phyloP scores from a whole-genome alignment of 2,329 filamentous ascomycete genomes.

The Teratosphaeria gauchensis region DNA sequence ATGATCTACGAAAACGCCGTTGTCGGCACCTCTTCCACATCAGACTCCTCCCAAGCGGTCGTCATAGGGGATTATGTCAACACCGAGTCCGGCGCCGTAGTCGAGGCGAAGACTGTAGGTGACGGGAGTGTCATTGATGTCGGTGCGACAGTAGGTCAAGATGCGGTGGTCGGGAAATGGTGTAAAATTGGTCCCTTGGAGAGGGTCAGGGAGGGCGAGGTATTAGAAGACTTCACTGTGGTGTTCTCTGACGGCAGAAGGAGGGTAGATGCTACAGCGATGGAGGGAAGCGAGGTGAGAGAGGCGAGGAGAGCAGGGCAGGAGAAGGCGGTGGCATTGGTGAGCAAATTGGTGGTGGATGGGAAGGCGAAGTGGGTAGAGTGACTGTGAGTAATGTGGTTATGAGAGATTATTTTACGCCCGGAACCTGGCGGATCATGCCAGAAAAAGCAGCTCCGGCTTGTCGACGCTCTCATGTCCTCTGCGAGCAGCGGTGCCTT shows the following conservation, averaged over 20 bases:
- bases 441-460: too few species aligned
- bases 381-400: not conserved
- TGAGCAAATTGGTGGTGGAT: constrained; percentile 26
- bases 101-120: constrained; percentile 26
- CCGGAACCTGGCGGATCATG: too few species aligned
- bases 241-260: constrained; percentile 31
- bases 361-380: constrained; percentile 25
- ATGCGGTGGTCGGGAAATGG: constrained; percentile 37
- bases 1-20: constrained; percentile 62
- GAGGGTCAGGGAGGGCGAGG: constrained; percentile 27
- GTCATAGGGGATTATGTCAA: constrained; percentile 33
- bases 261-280: constrained; percentile 31
- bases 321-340: constrained; percentile 23
- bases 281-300: constrained; percentile 17
- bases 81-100: constrained; percentile 34
- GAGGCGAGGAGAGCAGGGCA: constrained; percentile 24
- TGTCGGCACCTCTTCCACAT: constrained; percentile 19
- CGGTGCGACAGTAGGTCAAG: constrained; percentile 23
- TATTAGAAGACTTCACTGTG: constrained; percentile 36
- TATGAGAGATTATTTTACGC: too few species aligned
- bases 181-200: constrained; percentile 35
- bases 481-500: too few species aligned
- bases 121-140: constrained; percentile 22
- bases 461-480: too few species aligned
- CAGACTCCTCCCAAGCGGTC: constrained; percentile 19